Base-by-base conservation (phyloP, 192 early-diverging fungal genomes). In the Entomortierella parvispora region DNA sequence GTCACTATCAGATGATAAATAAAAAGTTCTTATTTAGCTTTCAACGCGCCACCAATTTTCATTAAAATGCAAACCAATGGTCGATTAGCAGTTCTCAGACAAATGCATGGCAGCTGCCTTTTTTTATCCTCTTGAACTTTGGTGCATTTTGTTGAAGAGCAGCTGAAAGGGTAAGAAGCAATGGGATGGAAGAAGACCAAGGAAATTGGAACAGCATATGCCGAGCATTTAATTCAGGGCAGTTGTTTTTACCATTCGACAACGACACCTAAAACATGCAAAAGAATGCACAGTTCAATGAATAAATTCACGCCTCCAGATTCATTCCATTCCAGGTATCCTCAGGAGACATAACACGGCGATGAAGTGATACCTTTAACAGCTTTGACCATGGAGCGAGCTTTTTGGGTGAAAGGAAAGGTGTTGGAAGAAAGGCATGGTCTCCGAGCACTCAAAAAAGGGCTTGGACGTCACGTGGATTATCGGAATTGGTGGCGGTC, bases 1-100 rank as follows among this genome's bases (percentile, higher is more conserved):
- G 61, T 95, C 94, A 71, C 94, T 91, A 65, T 47, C 2, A 59
- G 29, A 26, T 26, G 3, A 48, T 29, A 66, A 20, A 47, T 46
- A 43, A 61, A 22, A 56, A 56, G 8, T n/a, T n/a, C n/a, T n/a
- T n/a, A n/a, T n/a, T n/a, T n/a, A n/a, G n/a, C n/a, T 20, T 49
- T 20, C 6, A 28, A 52, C n/a, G n/a, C 32, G 57, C 50, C 48
- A 69, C 57, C 46, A 53, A 54, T 54, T 5, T 51, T 37, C 31
- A 2, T 48, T 32, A n/a, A n/a, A n/a, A n/a, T n/a, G n/a, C n/a
- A n/a, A n/a, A n/a, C n/a, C n/a, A n/a, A n/a, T n/a, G n/a, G n/a
- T n/a, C n/a, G n/a, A n/a, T n/a, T n/a, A n/a, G n/a, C n/a, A n/a
- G n/a, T n/a, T n/a, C n/a, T n/a, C n/a, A n/a, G n/a, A n/a, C n/a